Evolutionary conservation across 371 early-diverging fungal genomes (phyloP), one percentile per base, ranked within the genome.

Genomic region (Saksenaea vasiformis): DNA sequence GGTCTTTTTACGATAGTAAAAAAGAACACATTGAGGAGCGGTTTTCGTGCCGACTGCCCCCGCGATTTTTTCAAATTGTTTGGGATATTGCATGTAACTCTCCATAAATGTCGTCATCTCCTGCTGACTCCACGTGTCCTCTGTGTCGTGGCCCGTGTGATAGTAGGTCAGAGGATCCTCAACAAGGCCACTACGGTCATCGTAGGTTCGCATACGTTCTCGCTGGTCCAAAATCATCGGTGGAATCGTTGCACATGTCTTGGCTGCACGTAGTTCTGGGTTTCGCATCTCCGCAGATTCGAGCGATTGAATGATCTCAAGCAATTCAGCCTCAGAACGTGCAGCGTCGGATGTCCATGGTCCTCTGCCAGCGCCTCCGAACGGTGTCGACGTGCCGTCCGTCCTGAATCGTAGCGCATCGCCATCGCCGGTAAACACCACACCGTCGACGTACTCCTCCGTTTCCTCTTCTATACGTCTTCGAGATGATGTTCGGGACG

Each of bases 1-100:
- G 54, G 85, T 86, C 79, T 96, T 95, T 64, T 94, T 92, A 26
- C 94, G 91, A 73, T 98, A 98, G 70, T 95, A 98, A 56, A 93
- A 94, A 36, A 91, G 68, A 5, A 97, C 94, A 67, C 95, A 95
- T 63, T 95, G 94, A 19, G 86, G 78, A 8, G 91, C 86, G 0
- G 90, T 87, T 78, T 98, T 98, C 64, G 84, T 80, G 17, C 83
- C 84, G n/a, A 98, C 64, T 11, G 81, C 83, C 5, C 79, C 72
- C 0, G 96, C 85, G 58, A 98, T 95, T 71, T 91, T 91, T 24
- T 88, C 90, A 76, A 98, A 98, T 72, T 93, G 90, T 70, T 98
- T 98, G 0, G 96, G 96, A 64, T 88, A 90, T 60, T 85, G 82
- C 65, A 92, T 82, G 55, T 95, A 91, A 10, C 87, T 85, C 58